phyloP scores from a whole-genome alignment of 495 filamentous ascomycete genomes.

The Lindgomyces ingoldianus region DNA sequence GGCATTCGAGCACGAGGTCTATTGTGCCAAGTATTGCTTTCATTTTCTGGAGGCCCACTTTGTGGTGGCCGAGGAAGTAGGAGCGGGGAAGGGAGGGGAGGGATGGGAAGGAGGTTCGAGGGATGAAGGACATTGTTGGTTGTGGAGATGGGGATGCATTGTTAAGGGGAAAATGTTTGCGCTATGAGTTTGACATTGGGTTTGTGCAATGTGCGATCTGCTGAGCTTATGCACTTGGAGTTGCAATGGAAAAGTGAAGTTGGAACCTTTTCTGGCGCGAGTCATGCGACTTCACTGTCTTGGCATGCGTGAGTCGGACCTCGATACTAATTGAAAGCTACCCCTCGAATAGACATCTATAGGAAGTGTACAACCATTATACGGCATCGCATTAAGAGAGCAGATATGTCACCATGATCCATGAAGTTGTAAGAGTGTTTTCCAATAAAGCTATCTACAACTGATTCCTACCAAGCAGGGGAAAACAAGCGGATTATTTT shows the following conservation, averaged over 20 bases:
- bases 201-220: too few relatives aligned
- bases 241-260: background rate
- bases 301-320: constrained; percentile 6
- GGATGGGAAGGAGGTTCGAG: constrained; percentile 68
- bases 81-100: constrained; percentile 76
- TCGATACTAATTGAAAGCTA: too few relatives aligned
- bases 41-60: constrained; percentile 80
- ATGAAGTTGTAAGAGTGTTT: background rate
- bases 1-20: constrained; percentile 90
- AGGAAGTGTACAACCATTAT: too few relatives aligned
- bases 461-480: background rate
- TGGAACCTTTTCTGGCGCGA: background rate
- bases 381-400: background rate
- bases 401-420: background rate
- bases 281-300: constrained; percentile 5
- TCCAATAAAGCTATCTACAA: constrained; percentile 1
- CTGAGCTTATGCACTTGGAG: background rate
- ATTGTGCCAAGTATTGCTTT: constrained; percentile 76
- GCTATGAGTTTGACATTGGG: background rate
- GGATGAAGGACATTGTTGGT: constrained; percentile 58
- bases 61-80: constrained; percentile 97
- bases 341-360: too few relatives aligned
- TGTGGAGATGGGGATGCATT: background rate
- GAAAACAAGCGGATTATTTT: background rate
- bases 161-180: background rate